phyloP scores from a whole-genome alignment of 352 stramenopile genomes.

The Peronospora belbahrii region DNA sequence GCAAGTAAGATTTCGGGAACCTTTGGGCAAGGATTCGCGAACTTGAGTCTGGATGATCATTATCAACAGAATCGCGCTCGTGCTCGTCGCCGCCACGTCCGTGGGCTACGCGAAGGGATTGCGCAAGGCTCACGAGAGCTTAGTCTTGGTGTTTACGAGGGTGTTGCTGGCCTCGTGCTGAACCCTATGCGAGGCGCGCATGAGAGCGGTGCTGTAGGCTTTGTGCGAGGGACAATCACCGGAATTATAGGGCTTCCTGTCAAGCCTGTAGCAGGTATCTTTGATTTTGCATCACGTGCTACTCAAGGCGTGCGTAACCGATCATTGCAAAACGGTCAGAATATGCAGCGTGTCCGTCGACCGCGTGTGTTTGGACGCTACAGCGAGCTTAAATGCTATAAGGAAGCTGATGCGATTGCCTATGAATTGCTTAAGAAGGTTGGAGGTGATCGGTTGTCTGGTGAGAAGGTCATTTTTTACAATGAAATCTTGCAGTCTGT shows the following conservation, averaged over 20 bases:
- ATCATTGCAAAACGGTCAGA: constrained; percentile 71
- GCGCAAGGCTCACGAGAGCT: constrained; percentile 81
- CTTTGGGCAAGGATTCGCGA: constrained; percentile 82
- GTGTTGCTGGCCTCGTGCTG: constrained; percentile 71
- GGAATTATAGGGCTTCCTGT: constrained; percentile 82
- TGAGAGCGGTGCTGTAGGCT: constrained; percentile 71
- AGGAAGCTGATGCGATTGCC: constrained; percentile 80
- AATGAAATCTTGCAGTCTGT: constrained; percentile 80
- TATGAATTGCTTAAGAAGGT: constrained; percentile 79
- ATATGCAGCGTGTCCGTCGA: constrained; percentile 65
- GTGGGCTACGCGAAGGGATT: constrained; percentile 68
- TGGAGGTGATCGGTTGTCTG: constrained; percentile 49
- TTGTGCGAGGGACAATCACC: constrained; percentile 81
- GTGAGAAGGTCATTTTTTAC: constrained; percentile 87
- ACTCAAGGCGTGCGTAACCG: constrained; percentile 81
- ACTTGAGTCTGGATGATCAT: constrained; percentile 79
- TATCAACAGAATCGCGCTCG: constrained; percentile 82
- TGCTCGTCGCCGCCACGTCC: constrained; percentile 67
- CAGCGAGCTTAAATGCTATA: constrained; percentile 86
- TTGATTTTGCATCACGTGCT: constrained; percentile 84
- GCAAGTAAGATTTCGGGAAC: constrained; percentile 85
- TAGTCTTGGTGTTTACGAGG: constrained; percentile 78
- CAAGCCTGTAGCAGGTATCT: constrained; percentile 83
- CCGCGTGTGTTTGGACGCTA: constrained; percentile 85
- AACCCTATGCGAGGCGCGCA: constrained; percentile 78